Evolutionary conservation across 148 eudicot species (phyloP).

Genomic region (Persicaria maculosa): DNA sequence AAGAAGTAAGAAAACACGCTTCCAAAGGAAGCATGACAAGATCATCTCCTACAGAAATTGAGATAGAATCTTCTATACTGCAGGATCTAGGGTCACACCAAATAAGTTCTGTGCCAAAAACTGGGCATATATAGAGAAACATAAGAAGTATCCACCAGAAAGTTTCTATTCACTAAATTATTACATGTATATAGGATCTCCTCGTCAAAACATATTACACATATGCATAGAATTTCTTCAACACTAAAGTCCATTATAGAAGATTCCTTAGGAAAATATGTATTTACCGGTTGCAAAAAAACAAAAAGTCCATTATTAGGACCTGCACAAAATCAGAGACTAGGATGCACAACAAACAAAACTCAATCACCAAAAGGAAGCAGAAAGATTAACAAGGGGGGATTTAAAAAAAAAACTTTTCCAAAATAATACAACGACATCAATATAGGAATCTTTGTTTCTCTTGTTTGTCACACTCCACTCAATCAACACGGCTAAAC

Average conservation of each 20-base stretch:
- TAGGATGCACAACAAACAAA: neutral
- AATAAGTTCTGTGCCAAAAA: neutral
- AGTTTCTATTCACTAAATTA: neutral
- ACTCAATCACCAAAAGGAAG: neutral
- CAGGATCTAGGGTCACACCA: neutral
- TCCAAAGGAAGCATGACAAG: neutral
- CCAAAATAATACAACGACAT: neutral
- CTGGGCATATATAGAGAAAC: neutral
- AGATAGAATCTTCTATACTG: neutral
- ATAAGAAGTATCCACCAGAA: neutral
- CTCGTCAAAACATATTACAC: neutral
- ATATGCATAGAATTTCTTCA: neutral
- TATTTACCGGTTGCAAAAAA: no score
- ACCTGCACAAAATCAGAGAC: neutral
- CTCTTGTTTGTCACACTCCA: neutral
- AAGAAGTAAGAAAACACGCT: neutral
- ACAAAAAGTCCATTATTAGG: neutral
- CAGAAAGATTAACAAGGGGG: neutral
- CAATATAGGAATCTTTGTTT: neutral
- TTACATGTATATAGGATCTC: neutral
- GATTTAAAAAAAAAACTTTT: neutral
- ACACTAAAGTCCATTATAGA: neutral
- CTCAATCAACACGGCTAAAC: neutral
- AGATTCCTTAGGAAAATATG: no score
- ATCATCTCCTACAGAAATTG: neutral